Evolutionary conservation across 768 basidiomycete species (phyloP), one percentile per base, ranked within the genome.

Genomic region (Lanmaoa rubissima): DNA sequence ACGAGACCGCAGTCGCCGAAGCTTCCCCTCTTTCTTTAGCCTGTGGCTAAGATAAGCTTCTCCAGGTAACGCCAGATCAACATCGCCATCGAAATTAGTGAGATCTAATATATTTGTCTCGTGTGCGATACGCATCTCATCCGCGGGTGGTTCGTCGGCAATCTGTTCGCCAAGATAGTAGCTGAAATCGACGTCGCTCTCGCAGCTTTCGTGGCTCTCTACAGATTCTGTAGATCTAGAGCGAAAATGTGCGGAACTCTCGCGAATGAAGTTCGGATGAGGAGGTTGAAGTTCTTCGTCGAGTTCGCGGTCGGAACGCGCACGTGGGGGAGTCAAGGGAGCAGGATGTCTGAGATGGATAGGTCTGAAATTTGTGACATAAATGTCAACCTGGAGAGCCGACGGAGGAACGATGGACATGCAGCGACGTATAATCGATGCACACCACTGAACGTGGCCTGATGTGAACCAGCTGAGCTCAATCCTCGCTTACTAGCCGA

Each of bases 361-460:
- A 60, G 72, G 71, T 53, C 76, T 74, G 58, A 77, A 77, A 59
- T 82, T 85, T 10, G 89, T 89, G 34, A 92, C 87, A 63, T 85
- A 92, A 43, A 92, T 86, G 62, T 89, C 84, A 48, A 92, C 71
- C 61, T 86, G 81, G 4, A 92, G 75, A 45, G 73, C 64, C 49
- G 74, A 63, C 9, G 69, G 42, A 5, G 81, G 76, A 31, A 85
- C 75, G 66, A 86, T 76, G 34, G 78, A 74, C 65, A 81, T 78
- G 69, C 87, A 91, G 17, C 77, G 76, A n/a, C 83, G 80, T 36
- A 92, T 67, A 48, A 81, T 74, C 9, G 83, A 75, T 3, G 90
- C 87, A 56, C 87, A 84, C 90, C 90, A 92, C 53, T 86, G 83
- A 32, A 92, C 76, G 60, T 92, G 87, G 19, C 85, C 88, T 90